Evolutionary conservation across 2,329 filamentous ascomycete species (phyloP).

Genomic region (Sporothrix mexicana): DNA sequence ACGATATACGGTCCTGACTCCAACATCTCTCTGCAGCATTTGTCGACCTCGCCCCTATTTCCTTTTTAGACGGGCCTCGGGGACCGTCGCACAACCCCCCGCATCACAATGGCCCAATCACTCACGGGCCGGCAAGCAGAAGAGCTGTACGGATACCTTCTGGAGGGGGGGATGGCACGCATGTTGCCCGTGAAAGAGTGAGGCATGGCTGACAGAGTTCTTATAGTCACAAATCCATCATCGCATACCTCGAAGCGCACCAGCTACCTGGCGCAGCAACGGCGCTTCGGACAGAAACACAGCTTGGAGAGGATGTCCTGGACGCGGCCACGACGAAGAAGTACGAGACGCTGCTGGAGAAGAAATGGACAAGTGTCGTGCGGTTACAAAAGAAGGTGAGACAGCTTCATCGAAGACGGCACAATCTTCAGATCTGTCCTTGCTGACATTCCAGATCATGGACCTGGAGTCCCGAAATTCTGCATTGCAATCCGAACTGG

Average conservation of each 20-base stretch:
- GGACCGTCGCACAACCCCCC: conserved; percentile 32
- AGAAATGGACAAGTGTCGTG: conserved; percentile 98
- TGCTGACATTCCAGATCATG: conserved; percentile 70
- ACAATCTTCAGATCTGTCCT: background rate
- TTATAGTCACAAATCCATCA: conserved; percentile 85
- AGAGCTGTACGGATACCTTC: conserved; percentile 71
- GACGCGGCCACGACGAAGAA: conserved; percentile 86
- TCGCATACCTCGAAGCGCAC: conserved; percentile 81
- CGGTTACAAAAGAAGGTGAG: conserved; percentile 90
- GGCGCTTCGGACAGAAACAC: conserved; percentile 77
- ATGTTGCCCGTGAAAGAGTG: background rate
- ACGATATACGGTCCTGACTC: background rate
- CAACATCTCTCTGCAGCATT: background rate
- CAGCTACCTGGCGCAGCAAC: conserved; percentile 72
- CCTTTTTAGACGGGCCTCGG: conserved; percentile 28
- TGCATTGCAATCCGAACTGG: conserved; percentile 79
- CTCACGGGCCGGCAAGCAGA: conserved; percentile 72
- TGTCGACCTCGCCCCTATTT: background rate
- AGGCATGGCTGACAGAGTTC: conserved; percentile 25
- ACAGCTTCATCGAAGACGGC: conserved; percentile 19
- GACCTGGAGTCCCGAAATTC: conserved; percentile 81
- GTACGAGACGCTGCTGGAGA: conserved; percentile 91
- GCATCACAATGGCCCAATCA: conserved; percentile 31
- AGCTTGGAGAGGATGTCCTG: conserved; percentile 67
- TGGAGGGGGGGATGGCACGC: background rate